Conservation (phyloP, 805 yeast species). For the Dipodascopsis tothii region DNA sequence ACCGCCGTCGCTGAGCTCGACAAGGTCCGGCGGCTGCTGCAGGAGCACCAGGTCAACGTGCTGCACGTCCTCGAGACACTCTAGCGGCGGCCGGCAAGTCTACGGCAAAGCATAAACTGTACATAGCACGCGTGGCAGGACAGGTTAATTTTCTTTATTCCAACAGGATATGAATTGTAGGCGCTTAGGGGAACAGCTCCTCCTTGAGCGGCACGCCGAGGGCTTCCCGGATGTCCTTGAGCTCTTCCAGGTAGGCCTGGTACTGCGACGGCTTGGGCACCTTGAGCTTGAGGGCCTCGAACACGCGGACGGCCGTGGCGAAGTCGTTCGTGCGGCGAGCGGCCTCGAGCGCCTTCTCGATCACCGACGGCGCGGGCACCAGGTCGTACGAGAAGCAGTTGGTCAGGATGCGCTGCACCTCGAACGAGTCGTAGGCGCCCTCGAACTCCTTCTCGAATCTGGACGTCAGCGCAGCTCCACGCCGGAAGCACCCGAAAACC, state of each 20-base stretch:
- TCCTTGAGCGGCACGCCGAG: slow-evolving; percentile 78
- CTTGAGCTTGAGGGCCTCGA: slow-evolving; percentile 84
- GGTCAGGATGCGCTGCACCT: slow-evolving; percentile 90
- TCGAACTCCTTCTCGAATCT: slow-evolving; percentile 95
- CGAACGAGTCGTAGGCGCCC: slow-evolving; percentile 79
- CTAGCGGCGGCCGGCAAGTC: not conserved
- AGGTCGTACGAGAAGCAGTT: slow-evolving; percentile 97
- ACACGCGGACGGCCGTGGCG: slow-evolving; percentile 97
- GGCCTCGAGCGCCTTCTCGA: slow-evolving; percentile 92
- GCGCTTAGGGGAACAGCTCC: slow-evolving; percentile 52
- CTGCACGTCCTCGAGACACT: not conserved
- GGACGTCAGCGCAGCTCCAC: too few relatives aligned
- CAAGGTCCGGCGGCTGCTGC: slow-evolving; percentile 37
- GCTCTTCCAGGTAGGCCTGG: slow-evolving; percentile 90
- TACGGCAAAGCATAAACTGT: too few relatives aligned
- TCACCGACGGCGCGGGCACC: slow-evolving; percentile 94
- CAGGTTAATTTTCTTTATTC: not conserved
- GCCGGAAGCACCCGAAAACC: too few relatives aligned
- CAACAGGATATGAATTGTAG: too few relatives aligned
- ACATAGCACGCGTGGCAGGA: not conserved
- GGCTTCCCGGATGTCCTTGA: slow-evolving; percentile 83
- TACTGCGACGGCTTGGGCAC: slow-evolving; percentile 92
- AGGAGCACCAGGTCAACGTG: slow-evolving; percentile 44
- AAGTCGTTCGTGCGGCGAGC: slow-evolving; percentile 98
- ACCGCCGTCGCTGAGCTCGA: slow-evolving; percentile 35